Base-by-base conservation (phyloP, 805 yeast species). In the Hanseniaspora nectarophila region DNA sequence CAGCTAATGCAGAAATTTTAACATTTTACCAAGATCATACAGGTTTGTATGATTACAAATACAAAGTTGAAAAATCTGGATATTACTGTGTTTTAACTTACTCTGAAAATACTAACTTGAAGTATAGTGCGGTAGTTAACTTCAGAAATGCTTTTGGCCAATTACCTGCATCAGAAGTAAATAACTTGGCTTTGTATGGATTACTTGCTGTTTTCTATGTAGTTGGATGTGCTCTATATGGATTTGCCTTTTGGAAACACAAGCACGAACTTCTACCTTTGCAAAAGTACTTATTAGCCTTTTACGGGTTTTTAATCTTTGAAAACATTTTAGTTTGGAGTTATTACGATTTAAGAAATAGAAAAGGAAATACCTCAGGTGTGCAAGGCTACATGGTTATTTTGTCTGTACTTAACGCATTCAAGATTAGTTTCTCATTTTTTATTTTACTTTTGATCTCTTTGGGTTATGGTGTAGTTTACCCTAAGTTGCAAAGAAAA, bases 81-180 rank as follows among this genome's bases (percentile, higher is more conserved):
- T 92, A 83, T 66, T 92, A 89, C 68, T 92, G 98, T 71, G 83
- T 90, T 39, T 80, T 88, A 1, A 82, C 94, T 0, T 78, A 72
- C 57, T 72, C 78, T 23, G 68, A 75, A 23, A 58, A 65, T 16
- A 60, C 64, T 12, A 64, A 68, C 10, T 53, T 58, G 42, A 71
- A 70, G 20, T 92, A 81, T 66, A 65, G 73, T 47, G 84, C 90
- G 15, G 66, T 69, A n/a, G 82, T 83, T 42, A 82, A 81, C 59
- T 92, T 86, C 68, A 92, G 87, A 70, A 92, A 89, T 68, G 85
- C 97, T 4, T 92, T 77, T 66, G 98, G 98, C 54, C 77, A 85
- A 55, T 71, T 92, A 54, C 78, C 94, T 31, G 98, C 95, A 5
- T 73, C 89, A 33, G 95, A 92, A 64, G 82, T 86, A 58, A 95